Evolutionary conservation across 371 early-diverging fungal genomes (phyloP), one percentile per base, ranked within the genome.

Genomic region (Mortierella sp.): DNA sequence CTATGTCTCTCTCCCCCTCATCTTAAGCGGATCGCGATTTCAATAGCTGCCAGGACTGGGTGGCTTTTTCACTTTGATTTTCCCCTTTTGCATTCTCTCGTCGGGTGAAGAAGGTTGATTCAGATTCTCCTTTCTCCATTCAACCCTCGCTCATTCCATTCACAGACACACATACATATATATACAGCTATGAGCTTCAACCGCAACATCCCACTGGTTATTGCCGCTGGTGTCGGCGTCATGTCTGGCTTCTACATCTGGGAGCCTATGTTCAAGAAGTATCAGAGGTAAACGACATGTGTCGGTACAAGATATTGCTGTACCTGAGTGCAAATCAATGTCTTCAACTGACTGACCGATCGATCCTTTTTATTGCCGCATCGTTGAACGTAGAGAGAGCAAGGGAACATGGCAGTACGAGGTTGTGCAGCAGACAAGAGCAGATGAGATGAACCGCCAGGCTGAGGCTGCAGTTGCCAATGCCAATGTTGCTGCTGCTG

Each of bases 391-490:
- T 71, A 86, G 86, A 72, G 86, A 86, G 44, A 86, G 86, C 73
- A 81, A 86, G 28, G 86, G 86, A 43, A 86, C 86, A 21, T 86
- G 81, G 82, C 61, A 81, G 19, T 86, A 86, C 21, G 81, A 86
- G 14, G 82, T 86, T 13, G 86, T 86, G 11, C 81, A 86, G 74
- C 78, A 86, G 72, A 86, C 86, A 13, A 75, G 86, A n/a, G 74
- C 77, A 34, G 79, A 81, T 54, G 86, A 86, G 53, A 40, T 81
- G 74, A 86, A 81, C 44, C 71, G 48, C 31, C 74, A 76, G 11
- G 77, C 77, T n/a, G 77, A 77, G 5, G 76, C 69, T 16, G 70
- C 34, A 19, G 75, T 72, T 40, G 77, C 80, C 53, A 74, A 76
- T 54, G 80, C 80, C 53, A 74, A 76, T 64, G 37, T 64, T 19